Conservation (phyloP, 768 basidiomycete species). For the Saitozyma sp. region DNA sequence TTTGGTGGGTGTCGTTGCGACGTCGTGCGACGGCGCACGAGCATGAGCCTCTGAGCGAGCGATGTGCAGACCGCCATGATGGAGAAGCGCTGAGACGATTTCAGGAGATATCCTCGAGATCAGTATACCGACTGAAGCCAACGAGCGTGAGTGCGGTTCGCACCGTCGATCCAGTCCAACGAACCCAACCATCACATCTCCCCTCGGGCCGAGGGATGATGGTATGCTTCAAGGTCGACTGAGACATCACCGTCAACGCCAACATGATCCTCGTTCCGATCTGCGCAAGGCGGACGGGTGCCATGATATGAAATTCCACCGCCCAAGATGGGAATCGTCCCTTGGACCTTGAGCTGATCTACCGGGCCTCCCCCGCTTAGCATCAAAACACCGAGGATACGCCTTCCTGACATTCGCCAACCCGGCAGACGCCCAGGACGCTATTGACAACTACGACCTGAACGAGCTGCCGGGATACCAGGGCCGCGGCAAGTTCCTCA, state of each 20-base stretch:
- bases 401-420: constrained; percentile 86
- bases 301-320: no score
- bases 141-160: constrained; percentile 65
- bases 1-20: constrained; percentile 65
- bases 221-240: no score
- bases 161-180: constrained; percentile 12
- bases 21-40: neutral
- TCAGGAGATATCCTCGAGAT: constrained; percentile 91
- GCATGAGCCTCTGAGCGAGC: neutral
- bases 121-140: constrained; percentile 75
- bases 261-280: no score
- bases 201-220: no score
- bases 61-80: neutral
- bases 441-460: constrained; percentile 98
- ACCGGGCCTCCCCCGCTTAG: constrained; percentile 14
- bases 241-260: no score
- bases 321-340: no score
- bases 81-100: neutral
- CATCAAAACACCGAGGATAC: constrained; percentile 67
- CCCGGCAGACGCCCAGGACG: constrained; percentile 83
- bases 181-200: no score
- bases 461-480: constrained; percentile 76
- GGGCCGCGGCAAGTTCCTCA: constrained; percentile 64
- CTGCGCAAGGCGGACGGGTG: no score
- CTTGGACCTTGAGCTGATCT: neutral